Base-by-base conservation (phyloP, 176 grass and related monocot species). In the Hyparrhenia diplandra region DNA sequence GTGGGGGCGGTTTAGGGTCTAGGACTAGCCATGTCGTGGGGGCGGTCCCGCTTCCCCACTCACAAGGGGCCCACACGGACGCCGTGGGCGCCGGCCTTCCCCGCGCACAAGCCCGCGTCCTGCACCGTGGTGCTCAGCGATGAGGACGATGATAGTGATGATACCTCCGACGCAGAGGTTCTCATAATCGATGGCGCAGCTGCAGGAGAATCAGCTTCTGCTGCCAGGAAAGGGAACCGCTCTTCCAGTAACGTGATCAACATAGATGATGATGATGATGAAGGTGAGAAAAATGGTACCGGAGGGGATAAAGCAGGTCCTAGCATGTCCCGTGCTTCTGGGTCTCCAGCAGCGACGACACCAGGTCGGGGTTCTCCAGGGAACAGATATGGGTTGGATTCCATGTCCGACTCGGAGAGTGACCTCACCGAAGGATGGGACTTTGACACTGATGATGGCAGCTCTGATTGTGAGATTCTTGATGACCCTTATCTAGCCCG, bases 381-480 rank as follows among this genome's bases (percentile, higher is more conserved):
- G 78, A 89, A 83, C 47, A 89, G 71, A 79, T 95, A 93, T 23
- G 92, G 82, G 64, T 51, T 89, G 42, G 40, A 89, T 85, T 83
- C 43, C 40, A 21, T 66, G 14, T 90, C 80, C 16, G 88, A 92
- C 3, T 87, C 30, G 25, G 71, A 86, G 41, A 91, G 85, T 43
- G 82, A 82, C 82, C 61, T 71, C 1, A 82, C 92, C 7, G 82
- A 73, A 62, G 73, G 67, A 18, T 41, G 39, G 39, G 60, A 78
- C 21, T 77, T 60, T 67, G 84, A 71, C 6, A 80, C 69, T 18
- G 84, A 78, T 16, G 51, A 77, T 1, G 40, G 40, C 46, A 18
- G 46, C 27, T 99, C 90, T 39, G 96, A 99, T 87, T 95, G 88
- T 74, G 92, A 99, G 79, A 89, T 99, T 49, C 70, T 98, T 9